Conservation (phyloP, 768 basidiomycete genomes). For the Phylloporus rhodoxanthus region DNA sequence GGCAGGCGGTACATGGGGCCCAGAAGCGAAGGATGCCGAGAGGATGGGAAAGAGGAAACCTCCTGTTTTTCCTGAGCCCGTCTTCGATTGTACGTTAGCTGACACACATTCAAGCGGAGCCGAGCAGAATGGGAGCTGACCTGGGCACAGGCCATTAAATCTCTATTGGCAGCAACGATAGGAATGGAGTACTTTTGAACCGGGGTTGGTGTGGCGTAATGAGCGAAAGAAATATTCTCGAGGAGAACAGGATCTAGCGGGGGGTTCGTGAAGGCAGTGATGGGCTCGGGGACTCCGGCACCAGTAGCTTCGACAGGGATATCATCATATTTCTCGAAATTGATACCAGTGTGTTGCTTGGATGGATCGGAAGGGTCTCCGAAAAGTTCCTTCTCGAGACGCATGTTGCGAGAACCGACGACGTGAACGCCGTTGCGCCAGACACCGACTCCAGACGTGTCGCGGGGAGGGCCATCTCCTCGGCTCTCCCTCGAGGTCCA, state of each 20-base stretch:
- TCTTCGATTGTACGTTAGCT: conserved; percentile 45
- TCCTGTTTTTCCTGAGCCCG: conserved; percentile 98
- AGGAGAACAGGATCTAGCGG: conserved; percentile 90
- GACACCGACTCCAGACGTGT: conserved; percentile 46
- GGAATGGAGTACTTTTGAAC: conserved; percentile 99
- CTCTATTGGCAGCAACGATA: conserved; percentile 85
- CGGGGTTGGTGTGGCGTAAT: conserved; percentile 92
- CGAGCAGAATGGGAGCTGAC: conserved; percentile 34
- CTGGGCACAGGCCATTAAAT: conserved; percentile 94
- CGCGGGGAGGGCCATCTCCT: conserved; percentile 41
- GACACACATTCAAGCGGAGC: conserved; percentile 9
- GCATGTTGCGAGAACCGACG: conserved; percentile 74
- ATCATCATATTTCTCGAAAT: conserved; percentile 99
- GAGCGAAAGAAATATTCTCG: conserved; percentile 90
- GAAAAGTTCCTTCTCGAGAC: conserved; percentile 94
- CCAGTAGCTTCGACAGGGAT: conserved; percentile 99
- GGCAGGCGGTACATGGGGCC: conserved; percentile 69
- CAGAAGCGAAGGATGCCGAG: conserved; percentile 81
- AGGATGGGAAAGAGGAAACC: conserved; percentile 99
- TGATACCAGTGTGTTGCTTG: conserved; percentile 95
- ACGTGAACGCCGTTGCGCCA: conserved; percentile 92
- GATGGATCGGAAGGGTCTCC: conserved; percentile 82
- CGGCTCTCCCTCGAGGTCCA: conserved; percentile 34
- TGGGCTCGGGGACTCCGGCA: conserved; percentile 92
- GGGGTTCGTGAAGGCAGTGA: conserved; percentile 78